Base-by-base conservation (phyloP, 306 rosid species). In the Chamaecrista fasciculata region DNA sequence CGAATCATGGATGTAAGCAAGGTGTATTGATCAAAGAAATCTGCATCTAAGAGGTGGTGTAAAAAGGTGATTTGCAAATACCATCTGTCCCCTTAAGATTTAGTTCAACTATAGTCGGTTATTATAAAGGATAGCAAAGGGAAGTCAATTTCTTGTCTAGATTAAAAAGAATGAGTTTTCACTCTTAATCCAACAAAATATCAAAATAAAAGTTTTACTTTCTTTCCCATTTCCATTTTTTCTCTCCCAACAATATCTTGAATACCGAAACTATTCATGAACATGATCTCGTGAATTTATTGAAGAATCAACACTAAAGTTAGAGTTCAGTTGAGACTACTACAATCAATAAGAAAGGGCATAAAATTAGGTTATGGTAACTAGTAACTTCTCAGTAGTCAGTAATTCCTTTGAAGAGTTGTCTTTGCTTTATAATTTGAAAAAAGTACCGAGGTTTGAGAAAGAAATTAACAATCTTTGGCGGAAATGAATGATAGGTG, bases 401-500 rank as follows among this genome's bases (percentile, higher is more conserved):
- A 65, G 15, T 61, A 14, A 16, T 53, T 53, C 42, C 69, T 34
- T 53, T n/a, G 5, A 62, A 46, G 28, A 62, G 16, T 34, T 23
- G 5, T 16, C 8, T 62, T 29, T 47, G 37, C 18, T 48, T n/a
- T 70, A 46, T 66, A 43, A 60, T 23, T 24, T 36, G 58, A 51
- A 51, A 59, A 24, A n/a, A n/a, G n/a, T n/a, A n/a, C n/a, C 51
- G 52, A 23, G 4, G 59, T 10, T 31, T 56, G n/a, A 53, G 24
- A 64, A 57, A 26, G 37, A 74, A 56, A 12, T 51, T 50, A 49
- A 53, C 37, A 16, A 39, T 36, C 47, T 49, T 29, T 20, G 15
- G 36, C 40, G 55, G 64, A n/a, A 42, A 16, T 78, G 66, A 66
- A 71, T 83, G 3, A 7, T 63, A 88, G 95, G 95, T 88, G 61